Percentiles rank a stretch among this genome's conserved stretches.
phyloP scores from a whole-genome alignment of 805 yeast genomes.

The Scheffersomyces amazonensis region DNA sequence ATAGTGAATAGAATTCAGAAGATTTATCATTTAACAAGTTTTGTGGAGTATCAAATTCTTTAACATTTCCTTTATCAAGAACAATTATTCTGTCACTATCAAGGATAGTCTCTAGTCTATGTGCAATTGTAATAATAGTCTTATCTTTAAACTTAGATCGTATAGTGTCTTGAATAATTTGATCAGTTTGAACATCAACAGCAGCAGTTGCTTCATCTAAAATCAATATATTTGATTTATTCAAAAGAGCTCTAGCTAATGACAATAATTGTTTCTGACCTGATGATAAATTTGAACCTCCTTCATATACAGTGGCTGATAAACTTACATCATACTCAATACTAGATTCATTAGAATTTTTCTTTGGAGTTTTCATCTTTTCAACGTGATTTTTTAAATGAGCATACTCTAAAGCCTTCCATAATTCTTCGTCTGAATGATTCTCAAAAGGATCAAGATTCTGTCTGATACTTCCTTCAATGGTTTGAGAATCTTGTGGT shows the following conservation, averaged over 20 bases:
- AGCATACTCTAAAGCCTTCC: slow-evolving; percentile 75
- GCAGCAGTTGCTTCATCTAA: slow-evolving; percentile 77
- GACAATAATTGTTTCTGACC: slow-evolving; percentile 39
- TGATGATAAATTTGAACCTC: slow-evolving; percentile 35
- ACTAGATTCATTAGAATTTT: slow-evolving; percentile 7
- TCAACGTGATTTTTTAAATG: slow-evolving; percentile 68
- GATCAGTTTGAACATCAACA: slow-evolving; percentile 35
- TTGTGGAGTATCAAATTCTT: slow-evolving; percentile 33
- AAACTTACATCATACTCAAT: slow-evolving; percentile 16
- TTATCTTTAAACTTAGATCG: slow-evolving; percentile 33
- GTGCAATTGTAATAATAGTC: slow-evolving; percentile 40
- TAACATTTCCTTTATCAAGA: slow-evolving; percentile 33
- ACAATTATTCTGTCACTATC: slow-evolving; percentile 39
- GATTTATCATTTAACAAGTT: slow-evolving; percentile 21
- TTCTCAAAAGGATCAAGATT: slow-evolving; percentile 79
- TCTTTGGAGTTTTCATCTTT: slow-evolving; percentile 34
- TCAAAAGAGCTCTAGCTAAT: slow-evolving; percentile 36
- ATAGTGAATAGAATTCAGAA: slow-evolving; percentile 34
- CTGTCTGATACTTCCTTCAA: slow-evolving; percentile 81
- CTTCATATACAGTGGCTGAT: slow-evolving; percentile 28
- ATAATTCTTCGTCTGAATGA: slow-evolving; percentile 70
- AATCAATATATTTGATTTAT: slow-evolving; percentile 66
- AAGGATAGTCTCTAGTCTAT: slow-evolving; percentile 37
- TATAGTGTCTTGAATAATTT: slow-evolving; percentile 33
- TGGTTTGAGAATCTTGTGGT: slow-evolving; percentile 92